A percentile compares a stretch with the other conserved stretches of the same genome.
Conservation (phyloP, 306 rosid genomes). For the Cucurbita argyrosperma region DNA sequence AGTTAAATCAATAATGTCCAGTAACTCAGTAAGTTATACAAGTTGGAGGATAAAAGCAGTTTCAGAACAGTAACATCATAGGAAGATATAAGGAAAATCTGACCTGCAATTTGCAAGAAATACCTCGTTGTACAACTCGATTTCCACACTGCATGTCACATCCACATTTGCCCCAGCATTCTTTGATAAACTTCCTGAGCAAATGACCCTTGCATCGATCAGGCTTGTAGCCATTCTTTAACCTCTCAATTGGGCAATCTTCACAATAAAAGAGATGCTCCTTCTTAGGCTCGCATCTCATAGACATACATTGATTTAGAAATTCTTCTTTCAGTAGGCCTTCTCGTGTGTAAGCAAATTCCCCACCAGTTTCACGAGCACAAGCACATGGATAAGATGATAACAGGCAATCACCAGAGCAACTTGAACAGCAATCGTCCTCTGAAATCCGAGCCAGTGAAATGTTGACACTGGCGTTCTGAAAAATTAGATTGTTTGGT, state of each 20-base stretch:
- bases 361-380: constrained; percentile 90
- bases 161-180: constrained; percentile 96
- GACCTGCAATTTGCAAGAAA: constrained; percentile 73
- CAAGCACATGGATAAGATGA: constrained; percentile 70
- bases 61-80: neutral
- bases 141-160: constrained; percentile 83
- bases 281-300: constrained; percentile 30
- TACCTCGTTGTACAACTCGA: constrained; percentile 76
- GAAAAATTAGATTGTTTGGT: constrained; percentile 49
- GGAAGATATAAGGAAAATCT: constrained; percentile 15
- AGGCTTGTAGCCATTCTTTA: constrained; percentile 26
- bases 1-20: neutral
- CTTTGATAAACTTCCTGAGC: constrained; percentile 66
- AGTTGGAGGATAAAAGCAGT: neutral
- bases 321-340: constrained; percentile 65
- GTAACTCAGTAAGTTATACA: neutral
- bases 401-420: constrained; percentile 63
- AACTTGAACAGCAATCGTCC: constrained; percentile 59
- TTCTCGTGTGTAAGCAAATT: constrained; percentile 57
- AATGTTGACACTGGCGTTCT: constrained; percentile 56
- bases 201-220: constrained; percentile 75
- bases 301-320: constrained; percentile 29
- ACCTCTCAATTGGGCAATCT: constrained; percentile 63
- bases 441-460: constrained; percentile 79
- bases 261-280: constrained; percentile 43